Conservation (phyloP, 176 grass and related monocot genomes). For the Themeda triandra region DNA sequence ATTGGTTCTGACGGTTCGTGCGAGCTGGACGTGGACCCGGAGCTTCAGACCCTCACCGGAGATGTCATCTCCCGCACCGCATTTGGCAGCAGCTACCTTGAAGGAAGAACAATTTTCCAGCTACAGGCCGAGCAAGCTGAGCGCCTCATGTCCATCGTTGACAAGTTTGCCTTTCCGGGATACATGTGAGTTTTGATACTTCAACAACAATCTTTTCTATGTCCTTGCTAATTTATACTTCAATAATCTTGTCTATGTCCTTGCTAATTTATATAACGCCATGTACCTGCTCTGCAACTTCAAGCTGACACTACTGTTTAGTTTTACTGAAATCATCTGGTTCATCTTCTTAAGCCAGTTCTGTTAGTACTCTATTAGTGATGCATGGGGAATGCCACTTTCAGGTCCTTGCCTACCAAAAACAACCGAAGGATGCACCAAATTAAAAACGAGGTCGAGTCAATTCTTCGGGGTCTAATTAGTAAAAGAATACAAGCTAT, state of each 20-base stretch:
- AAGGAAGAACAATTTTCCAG: conserved; percentile 66
- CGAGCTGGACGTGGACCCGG: conserved; percentile 51
- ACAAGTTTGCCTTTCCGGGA: conserved; percentile 40
- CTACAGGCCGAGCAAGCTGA: conserved; percentile 40
- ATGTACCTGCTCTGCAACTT: background rate
- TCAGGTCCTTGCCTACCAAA: conserved; percentile 51
- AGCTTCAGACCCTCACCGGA: conserved; percentile 61
- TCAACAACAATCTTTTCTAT: background rate
- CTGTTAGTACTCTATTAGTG: background rate
- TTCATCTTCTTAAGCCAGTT: background rate
- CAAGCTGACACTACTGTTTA: background rate
- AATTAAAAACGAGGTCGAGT: conserved; percentile 30
- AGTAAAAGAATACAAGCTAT: conserved; percentile 40
- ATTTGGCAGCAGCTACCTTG: conserved; percentile 62
- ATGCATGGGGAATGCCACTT: background rate
- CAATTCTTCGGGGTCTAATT: conserved; percentile 38
- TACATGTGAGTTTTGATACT: conserved; percentile 31
- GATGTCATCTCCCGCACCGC: conserved; percentile 70
- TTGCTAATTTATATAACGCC: background rate
- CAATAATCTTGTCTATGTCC: background rate
- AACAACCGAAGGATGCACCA: conserved; percentile 45
- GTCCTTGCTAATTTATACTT: background rate
- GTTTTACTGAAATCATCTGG: background rate
- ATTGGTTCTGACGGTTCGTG: conserved; percentile 24
- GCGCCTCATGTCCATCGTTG: conserved; percentile 5